Evolutionary conservation across 2,329 filamentous ascomycete genomes (phyloP), one percentile per base, ranked within the genome.

Genomic region (Tolypocladium tundrense): DNA sequence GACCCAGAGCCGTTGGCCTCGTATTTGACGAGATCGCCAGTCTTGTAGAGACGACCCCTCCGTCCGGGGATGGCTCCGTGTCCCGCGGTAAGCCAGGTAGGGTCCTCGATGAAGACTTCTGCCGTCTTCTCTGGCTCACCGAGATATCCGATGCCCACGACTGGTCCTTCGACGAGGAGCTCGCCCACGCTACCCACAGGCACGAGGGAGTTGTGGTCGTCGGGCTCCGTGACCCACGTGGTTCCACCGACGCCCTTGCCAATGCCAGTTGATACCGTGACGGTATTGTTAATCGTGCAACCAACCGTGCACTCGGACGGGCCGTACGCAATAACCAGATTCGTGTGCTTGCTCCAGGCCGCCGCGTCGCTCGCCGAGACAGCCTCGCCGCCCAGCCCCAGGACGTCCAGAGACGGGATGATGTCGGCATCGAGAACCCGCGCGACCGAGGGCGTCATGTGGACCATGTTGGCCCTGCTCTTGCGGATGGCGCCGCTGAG

Each of bases 61-160:
- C 75, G 70, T 2, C 77, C 77, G 0, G 69, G 58, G 1, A 66
- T 60, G 1, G 64, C 56, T 2, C 68, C 68, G 27, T 72, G 66
- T 7, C 78, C 77, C 0, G 68, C 67, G 4, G 73, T 67, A 0
- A 81, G 72, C 79, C 82, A 87, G 0, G 67, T 67, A 0, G 81
- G 83, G 56, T 83, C 73, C 11, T 75, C 70, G 52, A 88, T 79
- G 60, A 88, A 88, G 0, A 77, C 77, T 31, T 77, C 76, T 2
- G 74, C 75, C 0, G 85, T 87, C 68, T 84, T 85, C 45, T 76
- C 75, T 0, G 75, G 73, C 58, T 86, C 80, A 55, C 79, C 79
- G 27, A 86, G 70, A 59, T 88, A 88, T 33, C 83, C 84, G 40
- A 81, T 73, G 11, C 83, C 84, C 2, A 88, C 80, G n/a, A 82